phyloP scores from a whole-genome alignment of 345 rosid species.

The Moricandia arvensis region DNA sequence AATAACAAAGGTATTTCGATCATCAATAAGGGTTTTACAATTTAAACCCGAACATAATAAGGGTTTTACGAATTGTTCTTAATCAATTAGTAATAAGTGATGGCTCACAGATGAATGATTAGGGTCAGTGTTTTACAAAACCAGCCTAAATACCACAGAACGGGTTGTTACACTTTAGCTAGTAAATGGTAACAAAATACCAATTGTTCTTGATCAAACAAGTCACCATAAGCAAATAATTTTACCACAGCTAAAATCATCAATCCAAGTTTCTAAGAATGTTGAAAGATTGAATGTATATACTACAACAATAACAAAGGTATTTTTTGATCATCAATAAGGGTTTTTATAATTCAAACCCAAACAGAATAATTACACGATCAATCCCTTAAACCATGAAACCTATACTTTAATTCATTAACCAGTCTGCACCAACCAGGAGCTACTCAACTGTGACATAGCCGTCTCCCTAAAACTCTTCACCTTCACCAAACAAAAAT shows the following conservation, averaged over 20 bases:
- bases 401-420: slow-evolving; percentile 16
- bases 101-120: too few species aligned
- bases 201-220: not conserved
- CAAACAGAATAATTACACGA: slow-evolving; percentile 21
- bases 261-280: not conserved
- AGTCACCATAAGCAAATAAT: not conserved
- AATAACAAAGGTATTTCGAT: not conserved
- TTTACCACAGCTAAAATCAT: not conserved
- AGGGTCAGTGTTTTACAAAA: too few species aligned
- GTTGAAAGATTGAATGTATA: not conserved
- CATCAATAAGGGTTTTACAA: slow-evolving; percentile 27
- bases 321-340: slow-evolving; percentile 12
- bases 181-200: not conserved
- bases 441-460: slow-evolving; percentile 54
- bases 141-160: too few species aligned
- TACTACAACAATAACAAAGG: not conserved
- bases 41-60: slow-evolving; percentile 19
- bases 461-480: slow-evolving; percentile 59
- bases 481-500: slow-evolving; percentile 66
- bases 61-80: too few species aligned
- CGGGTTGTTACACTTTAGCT: too few species aligned
- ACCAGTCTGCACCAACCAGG: slow-evolving; percentile 57
- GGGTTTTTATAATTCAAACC: slow-evolving; percentile 27
- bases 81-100: too few species aligned
- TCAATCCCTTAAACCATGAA: not conserved